Base-by-base conservation (phyloP, 371 early-diverging fungal genomes). In the Mucor velutinosus region DNA sequence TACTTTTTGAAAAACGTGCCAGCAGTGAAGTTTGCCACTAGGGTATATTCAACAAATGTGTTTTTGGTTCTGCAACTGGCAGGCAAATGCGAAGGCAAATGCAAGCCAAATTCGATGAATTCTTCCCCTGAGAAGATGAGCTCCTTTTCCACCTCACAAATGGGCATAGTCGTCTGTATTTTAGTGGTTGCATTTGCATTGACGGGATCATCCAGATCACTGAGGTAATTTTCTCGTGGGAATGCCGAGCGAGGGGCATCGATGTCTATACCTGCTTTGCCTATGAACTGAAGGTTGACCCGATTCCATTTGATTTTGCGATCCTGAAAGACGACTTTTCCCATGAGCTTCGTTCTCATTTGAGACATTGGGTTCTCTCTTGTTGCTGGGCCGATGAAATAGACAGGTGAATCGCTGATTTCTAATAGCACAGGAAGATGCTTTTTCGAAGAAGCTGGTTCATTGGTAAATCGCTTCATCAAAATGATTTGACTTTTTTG, bases 131-230 rank as follows among this genome's bases (percentile, higher is more conserved):
- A 74, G 41, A 80, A 80, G 37, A 82, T 82, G 10, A 82, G 70
- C 39, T 82, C 83, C 60, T 82, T 82, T 30, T 82, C 83, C 6
- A 82, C 74, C 57, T 82, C 71, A 55, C 80, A 82, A 7, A 82
- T 64, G 19, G 71, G 64, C 11, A 80, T 68, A 2, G 66, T 68
- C 17, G 77, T 75, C 12, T 78, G 75, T 35, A 78, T 59, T 23
- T 59, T 55, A 3, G 68, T 77, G 10, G 64, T 66, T n/a, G 60
- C 58, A 41, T 43, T 43, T 4, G 39, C 29, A 12, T 49, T 55
- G 14, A 21, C 37, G 10, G 56, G 41, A 32, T 65, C 76, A 7
- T 72, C 72, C 17, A 61, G 41, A 4, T 65, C 67, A 35, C 55
- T 41, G 3, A 59, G 32, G 29, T 21, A 32, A n/a, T 45, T 45